These are phyloP conservation scores for Parathielavia appendiculata DNA, from an alignment of 495 filamentous ascomycete species.

Conservation along the genomic window DNA sequence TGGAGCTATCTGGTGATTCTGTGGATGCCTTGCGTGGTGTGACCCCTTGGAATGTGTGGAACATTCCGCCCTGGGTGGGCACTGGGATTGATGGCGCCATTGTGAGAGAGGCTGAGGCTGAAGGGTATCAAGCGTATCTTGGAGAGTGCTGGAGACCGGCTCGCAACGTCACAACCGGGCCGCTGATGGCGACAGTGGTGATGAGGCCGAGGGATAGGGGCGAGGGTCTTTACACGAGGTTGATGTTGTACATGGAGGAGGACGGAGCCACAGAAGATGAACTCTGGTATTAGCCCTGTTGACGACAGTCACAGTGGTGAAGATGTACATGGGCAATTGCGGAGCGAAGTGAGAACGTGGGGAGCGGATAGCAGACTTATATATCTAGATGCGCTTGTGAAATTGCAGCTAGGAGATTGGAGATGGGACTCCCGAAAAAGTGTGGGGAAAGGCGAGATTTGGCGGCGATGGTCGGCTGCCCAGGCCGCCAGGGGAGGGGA, in stretches of 20 bases:
- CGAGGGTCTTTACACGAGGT: slow-evolving; percentile 7
- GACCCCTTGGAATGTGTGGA: slow-evolving; percentile 50
- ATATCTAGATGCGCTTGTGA: slow-evolving; percentile 29
- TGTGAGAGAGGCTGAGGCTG: slow-evolving; percentile 13
- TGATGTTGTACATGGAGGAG: slow-evolving; percentile 8
- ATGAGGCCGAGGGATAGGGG: neutral
- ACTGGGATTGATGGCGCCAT: slow-evolving; percentile 48
- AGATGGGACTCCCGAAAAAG: slow-evolving; percentile 23
- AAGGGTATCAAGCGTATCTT: slow-evolving; percentile 4
- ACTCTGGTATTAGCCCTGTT: slow-evolving; percentile 7
- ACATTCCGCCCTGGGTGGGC: slow-evolving; percentile 50
- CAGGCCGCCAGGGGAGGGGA: slow-evolving; percentile 31
- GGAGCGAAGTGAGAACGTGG: slow-evolving; percentile 30
- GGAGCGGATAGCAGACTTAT: slow-evolving; percentile 32
- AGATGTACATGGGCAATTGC: slow-evolving; percentile 26
- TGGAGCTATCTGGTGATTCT: slow-evolving; percentile 42
- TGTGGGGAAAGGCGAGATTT: slow-evolving; percentile 30
- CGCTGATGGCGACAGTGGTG: neutral
- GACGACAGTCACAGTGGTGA: slow-evolving; percentile 21
- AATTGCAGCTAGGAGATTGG: slow-evolving; percentile 25
- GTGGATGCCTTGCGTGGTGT: slow-evolving; percentile 45
- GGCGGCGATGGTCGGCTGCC: slow-evolving; percentile 23
- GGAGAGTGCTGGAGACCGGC: neutral
- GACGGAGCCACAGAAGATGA: neutral
- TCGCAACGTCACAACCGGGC: neutral